phyloP scores from a whole-genome alignment of 805 yeast genomes.

The Nakazawaea ernobii region DNA sequence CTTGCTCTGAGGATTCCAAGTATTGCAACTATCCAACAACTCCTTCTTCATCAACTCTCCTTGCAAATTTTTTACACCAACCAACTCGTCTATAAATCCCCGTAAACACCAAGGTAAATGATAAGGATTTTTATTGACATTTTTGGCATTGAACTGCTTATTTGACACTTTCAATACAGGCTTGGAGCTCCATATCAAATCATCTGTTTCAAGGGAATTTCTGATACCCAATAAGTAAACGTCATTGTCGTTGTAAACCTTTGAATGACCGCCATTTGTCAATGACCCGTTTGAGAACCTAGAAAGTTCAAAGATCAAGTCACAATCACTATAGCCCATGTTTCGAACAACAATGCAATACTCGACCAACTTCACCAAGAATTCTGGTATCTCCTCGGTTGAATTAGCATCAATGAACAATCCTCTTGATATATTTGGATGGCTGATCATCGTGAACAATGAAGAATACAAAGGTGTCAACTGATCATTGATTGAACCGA shows the following conservation, averaged over 20 bases:
- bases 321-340: constrained; percentile 24
- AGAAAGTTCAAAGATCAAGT: constrained; percentile 54
- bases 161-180: constrained; percentile 37
- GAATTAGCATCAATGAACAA: constrained; percentile 57
- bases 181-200: constrained; percentile 34
- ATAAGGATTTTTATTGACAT: constrained; percentile 71
- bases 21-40: constrained; percentile 54
- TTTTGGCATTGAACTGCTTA: constrained; percentile 28
- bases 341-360: constrained; percentile 20
- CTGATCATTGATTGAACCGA: constrained; percentile 88
- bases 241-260: constrained; percentile 66
- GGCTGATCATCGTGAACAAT: constrained; percentile 66
- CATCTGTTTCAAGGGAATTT: constrained; percentile 71
- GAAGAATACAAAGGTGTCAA: constrained; percentile 91
- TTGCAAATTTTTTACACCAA: constrained; percentile 41
- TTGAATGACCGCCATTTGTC: constrained; percentile 79
- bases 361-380: constrained; percentile 33
- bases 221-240: constrained; percentile 75
- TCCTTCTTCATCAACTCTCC: constrained; percentile 37
- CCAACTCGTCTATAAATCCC: constrained; percentile 66
- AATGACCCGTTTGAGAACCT: constrained; percentile 70
- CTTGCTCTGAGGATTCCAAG: constrained; percentile 81
- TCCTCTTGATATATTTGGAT: constrained; percentile 84
- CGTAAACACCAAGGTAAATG: constrained; percentile 91
- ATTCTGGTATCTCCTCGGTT: constrained; percentile 27